Base-by-base conservation (phyloP, 2,329 filamentous ascomycete species). In the Metarhizium robertsii region DNA sequence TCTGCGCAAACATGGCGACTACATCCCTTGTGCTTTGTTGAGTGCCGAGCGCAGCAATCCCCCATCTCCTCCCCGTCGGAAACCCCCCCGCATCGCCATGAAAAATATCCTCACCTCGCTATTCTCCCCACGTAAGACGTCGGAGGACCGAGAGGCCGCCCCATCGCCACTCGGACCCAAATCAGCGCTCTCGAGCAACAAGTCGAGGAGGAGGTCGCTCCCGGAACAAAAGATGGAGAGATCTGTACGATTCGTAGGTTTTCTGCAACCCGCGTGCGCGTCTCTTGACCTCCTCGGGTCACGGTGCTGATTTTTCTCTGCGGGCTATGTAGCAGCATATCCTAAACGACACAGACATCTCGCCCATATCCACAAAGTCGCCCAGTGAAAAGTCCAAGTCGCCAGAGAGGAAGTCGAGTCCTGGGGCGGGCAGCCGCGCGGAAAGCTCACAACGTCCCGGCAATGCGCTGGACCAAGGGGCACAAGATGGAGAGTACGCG, bases 401-500 rank as follows among this genome's bases (percentile, higher is more conserved):
- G 42, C 16, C 42, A 2, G 42, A 20, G 6, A 20, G 5, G 42
- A 45, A 48, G 13, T 5, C 25, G 25, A 48, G 45, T 30, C 45
- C 45, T 4, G 25, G 25, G 45, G 20, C 20, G 5, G 30, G 13
- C 20, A 48, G 20, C 7, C 7, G 32, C n/a, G 20, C 45, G 5
- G 20, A 13, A n/a, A 48, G 20, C 7, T 5, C 45, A 14, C 20
- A 5, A 1, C 45, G 45, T 14, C 20, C n/a, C 20, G 11, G 20
- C 45, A 14, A 48, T 8, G 10, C 10, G 6, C n/a, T 11, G n/a
- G 42, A 45, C n/a, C n/a, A 11, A 0, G 42, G n/a, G 7, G n/a
- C n/a, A 13, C 55, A 59, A 6, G 47, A 20, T 2, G 53, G 47
- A 38, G 55, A 62, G 51, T 64, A 52, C 54, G n/a, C 43, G 10